Evolutionary conservation across 2,329 filamentous ascomycete genomes (phyloP), one percentile per base, ranked within the genome.

Genomic region (Pseudogymnoascus sp.): DNA sequence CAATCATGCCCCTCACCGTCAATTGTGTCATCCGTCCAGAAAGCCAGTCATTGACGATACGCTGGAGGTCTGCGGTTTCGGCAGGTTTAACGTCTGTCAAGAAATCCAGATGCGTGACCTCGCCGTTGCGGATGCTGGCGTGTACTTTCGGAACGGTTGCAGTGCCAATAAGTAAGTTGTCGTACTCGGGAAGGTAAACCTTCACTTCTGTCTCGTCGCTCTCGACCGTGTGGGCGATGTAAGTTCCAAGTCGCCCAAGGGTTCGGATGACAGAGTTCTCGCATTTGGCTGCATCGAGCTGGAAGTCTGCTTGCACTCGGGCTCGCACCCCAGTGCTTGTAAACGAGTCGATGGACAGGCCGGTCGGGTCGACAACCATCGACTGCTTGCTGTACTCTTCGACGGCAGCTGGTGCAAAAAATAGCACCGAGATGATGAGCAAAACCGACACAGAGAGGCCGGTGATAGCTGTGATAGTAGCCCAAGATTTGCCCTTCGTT

Each of bases 311-410:
- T 70, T 93, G 88, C 55, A 99, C 81, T 66, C 91, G 87, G 33
- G 91, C 89, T 65, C 83, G 85, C 7, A 97, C 84, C 11, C 95
- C 93, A 63, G 87, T 82, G 6, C 85, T 72, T 0, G 91, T 97
- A 67, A 97, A 89, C 1, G 89, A 91, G 70, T 95, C 89, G 64
- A 99, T 86, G 1, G 92, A 91, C 18, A 99, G 77, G 67, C 88
- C 89, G 5, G 88, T 92, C 1, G 95, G 91, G 71, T 93, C 86
- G 67, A 99, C 84, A 16, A 93, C 86, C 23, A 88, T 82, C 2
- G 93, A 91, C 74, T 93, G 82, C 75, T 93, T 88, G 59, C 89
- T 90, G 75, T 99, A 99, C 72, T 91, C 84, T 75, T 96, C 86
- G 9, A 96, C 85, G 6, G 88, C 85, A 14, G 88, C 86, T 1